Conservation (phyloP, 1,284 basidiomycete genomes). For the Ceratorhiza oryzae-sativae region DNA sequence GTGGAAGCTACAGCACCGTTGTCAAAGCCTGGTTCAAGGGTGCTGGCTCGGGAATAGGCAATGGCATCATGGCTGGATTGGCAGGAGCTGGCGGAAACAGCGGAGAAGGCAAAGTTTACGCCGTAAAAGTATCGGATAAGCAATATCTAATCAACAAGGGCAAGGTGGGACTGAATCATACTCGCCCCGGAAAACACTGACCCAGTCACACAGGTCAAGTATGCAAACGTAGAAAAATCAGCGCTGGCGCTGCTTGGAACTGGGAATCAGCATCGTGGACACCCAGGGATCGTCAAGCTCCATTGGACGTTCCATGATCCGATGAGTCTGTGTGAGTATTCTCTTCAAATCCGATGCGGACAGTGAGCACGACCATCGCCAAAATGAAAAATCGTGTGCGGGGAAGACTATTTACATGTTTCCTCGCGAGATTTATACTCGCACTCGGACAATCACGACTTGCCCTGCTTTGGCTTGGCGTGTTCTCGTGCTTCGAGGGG, state of each 20-base stretch:
- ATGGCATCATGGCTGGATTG: constrained; percentile 18
- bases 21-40: constrained; percentile 38
- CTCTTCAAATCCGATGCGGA: constrained; percentile 14
- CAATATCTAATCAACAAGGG: constrained; percentile 71
- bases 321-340: constrained; percentile 77
- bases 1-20: constrained; percentile 82
- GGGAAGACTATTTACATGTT: neutral
- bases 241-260: constrained; percentile 54
- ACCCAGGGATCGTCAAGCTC: constrained; percentile 83
- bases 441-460: neutral
- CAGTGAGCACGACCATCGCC: neutral
- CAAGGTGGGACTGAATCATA: constrained; percentile 60
- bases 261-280: constrained; percentile 53
- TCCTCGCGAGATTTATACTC: neutral
- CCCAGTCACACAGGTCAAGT: constrained; percentile 31
- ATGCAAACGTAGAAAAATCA: constrained; percentile 69
- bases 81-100: constrained; percentile 61
- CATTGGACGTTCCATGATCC: constrained; percentile 87
- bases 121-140: constrained; percentile 81
- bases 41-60: constrained; percentile 31
- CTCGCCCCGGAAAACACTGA: neutral
- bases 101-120: constrained; percentile 68
- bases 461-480: constrained; percentile 4
- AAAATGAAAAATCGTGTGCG: neutral
- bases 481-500: neutral